These are phyloP conservation scores for Solanum rostratum DNA, from an alignment of 257 asterid genomes.

Conservation along the genomic window DNA sequence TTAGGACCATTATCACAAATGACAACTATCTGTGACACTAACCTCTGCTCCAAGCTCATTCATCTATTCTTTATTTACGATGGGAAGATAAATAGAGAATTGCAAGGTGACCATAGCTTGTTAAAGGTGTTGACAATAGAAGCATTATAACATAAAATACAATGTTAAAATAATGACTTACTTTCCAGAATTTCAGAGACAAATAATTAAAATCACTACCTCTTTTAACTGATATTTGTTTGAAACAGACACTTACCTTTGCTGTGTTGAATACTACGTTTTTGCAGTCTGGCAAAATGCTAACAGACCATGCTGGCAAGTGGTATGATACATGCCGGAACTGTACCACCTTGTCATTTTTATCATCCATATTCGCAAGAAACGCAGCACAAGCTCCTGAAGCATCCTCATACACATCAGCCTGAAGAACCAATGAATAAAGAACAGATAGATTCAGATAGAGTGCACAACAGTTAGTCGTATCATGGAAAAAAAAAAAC, in stretches of 20 bases:
- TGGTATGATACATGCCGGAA: slow-evolving; percentile 52
- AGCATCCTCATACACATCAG: slow-evolving; percentile 64
- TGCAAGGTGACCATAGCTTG: not conserved
- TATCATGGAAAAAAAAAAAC: not conserved
- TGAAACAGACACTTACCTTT: slow-evolving; percentile 38
- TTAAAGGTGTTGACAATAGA: not conserved
- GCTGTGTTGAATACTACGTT: slow-evolving; percentile 83
- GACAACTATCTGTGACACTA: not conserved
- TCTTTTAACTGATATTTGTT: not conserved
- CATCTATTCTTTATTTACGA: not conserved
- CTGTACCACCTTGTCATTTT: slow-evolving; percentile 40
- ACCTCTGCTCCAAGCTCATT: not conserved
- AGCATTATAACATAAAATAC: not conserved
- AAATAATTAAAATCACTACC: not conserved
- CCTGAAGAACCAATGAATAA: slow-evolving; percentile 30
- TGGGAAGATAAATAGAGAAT: not conserved
- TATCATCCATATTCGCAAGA: slow-evolving; percentile 69
- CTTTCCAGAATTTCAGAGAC: not conserved
- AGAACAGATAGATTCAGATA: not conserved
- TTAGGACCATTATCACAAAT: not conserved
- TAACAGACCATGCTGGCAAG: slow-evolving; percentile 93
- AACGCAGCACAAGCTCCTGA: slow-evolving; percentile 75
- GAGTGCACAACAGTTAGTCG: not conserved
- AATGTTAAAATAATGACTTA: not conserved
- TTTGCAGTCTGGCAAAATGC: slow-evolving; percentile 83